Evolutionary conservation across 208 protist species (phyloP).

Genomic region (Acanthamoeba healyi): DNA sequence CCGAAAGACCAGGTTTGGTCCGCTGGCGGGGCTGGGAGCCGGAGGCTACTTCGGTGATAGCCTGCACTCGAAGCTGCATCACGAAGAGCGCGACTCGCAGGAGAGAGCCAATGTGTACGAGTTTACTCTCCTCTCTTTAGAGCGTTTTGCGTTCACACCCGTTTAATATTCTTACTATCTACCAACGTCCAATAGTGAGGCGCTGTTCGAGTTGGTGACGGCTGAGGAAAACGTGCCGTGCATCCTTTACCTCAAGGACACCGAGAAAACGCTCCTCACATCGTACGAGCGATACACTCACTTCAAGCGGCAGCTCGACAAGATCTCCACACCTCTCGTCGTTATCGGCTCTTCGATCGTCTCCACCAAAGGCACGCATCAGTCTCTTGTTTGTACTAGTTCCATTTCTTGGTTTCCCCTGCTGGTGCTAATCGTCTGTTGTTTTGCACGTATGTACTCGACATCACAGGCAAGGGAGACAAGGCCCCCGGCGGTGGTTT

Average conservation of each 20-base stretch:
- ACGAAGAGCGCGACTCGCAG: conserved; percentile 27
- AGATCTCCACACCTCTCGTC: conserved; percentile 52
- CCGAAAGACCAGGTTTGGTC: background rate
- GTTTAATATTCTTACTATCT: background rate
- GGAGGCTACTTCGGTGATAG: conserved; percentile 8
- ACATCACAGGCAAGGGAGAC: conserved; percentile 50
- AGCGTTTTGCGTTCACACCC: background rate
- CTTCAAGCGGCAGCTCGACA: conserved; percentile 62
- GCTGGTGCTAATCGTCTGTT: too few species aligned
- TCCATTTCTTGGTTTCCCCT: too few species aligned
- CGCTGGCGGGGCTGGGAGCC: background rate
- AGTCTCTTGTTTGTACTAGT: background rate
- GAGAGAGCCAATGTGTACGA: conserved; percentile 40
- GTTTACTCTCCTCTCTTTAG: background rate
- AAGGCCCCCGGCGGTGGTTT: conserved; percentile 62
- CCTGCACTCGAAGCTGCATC: background rate
- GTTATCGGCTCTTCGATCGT: conserved; percentile 71
- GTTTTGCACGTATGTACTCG: too few species aligned
- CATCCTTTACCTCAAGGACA: conserved; percentile 67
- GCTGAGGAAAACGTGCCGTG: conserved; percentile 60
- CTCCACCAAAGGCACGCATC: background rate
- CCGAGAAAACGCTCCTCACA: conserved; percentile 51
- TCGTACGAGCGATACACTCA: conserved; percentile 60
- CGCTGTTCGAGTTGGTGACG: conserved; percentile 52
- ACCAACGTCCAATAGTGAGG: background rate